Conservation (phyloP, 2,329 filamentous ascomycete species). For the Venturiaceae sp. region DNA sequence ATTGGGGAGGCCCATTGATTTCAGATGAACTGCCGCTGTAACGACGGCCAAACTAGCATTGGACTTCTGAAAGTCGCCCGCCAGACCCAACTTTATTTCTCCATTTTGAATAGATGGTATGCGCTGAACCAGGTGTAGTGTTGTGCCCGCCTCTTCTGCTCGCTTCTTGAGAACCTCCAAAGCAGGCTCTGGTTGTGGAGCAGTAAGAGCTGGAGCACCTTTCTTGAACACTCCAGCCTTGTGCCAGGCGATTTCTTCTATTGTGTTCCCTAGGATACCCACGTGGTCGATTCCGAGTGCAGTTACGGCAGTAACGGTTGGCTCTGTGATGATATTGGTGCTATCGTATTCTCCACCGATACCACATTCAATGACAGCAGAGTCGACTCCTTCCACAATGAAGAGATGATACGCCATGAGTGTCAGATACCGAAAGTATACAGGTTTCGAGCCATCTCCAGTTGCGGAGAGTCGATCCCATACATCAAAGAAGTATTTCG, state of each 20-base stretch:
- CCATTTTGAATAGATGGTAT: conserved; percentile 36
- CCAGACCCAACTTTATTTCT: conserved; percentile 45
- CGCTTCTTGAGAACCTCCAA: conserved; percentile 46
- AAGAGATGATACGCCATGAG: conserved; percentile 83
- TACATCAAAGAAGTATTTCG: conserved; percentile 71
- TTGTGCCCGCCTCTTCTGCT: conserved; percentile 38
- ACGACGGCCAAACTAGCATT: conserved; percentile 54
- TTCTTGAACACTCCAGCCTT: conserved; percentile 80
- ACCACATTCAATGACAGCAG: conserved; percentile 82
- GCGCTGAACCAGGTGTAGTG: conserved; percentile 37
- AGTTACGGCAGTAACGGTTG: conserved; percentile 64
- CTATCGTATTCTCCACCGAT: conserved; percentile 91
- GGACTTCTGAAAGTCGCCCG: conserved; percentile 52
- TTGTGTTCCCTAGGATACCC: conserved; percentile 66
- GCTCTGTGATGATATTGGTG: conserved; percentile 71
- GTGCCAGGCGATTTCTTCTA: conserved; percentile 82
- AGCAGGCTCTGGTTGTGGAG: conserved; percentile 45
- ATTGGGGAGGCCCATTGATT: conserved; percentile 28
- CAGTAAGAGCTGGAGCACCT: conserved; percentile 53
- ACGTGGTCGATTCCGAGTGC: conserved; percentile 81
- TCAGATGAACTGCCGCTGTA: conserved; percentile 49
- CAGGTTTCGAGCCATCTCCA: conserved; percentile 57
- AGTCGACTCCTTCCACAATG: conserved; percentile 61
- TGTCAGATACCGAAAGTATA: conserved; percentile 88
- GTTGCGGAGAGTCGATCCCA: conserved; percentile 53